Evolutionary conservation across 768 basidiomycete species (phyloP), one percentile per base, ranked within the genome.

Genomic region (Kwoniella sp.): DNA sequence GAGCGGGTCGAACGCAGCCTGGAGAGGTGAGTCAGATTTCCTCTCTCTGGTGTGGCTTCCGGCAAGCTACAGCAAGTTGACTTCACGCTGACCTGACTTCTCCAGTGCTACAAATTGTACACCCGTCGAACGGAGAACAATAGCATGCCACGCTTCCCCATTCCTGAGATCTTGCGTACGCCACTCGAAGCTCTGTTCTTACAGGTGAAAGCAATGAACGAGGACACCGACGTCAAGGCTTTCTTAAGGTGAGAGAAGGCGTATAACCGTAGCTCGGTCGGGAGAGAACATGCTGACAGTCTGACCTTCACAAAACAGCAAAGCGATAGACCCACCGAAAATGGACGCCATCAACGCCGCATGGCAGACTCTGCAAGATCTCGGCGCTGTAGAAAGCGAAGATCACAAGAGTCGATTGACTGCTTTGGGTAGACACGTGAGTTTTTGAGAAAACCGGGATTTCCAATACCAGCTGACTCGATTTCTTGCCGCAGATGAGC

Each of bases 51-150:
- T n/a, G n/a, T n/a, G n/a, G n/a, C n/a, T n/a, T n/a, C n/a, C n/a
- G n/a, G n/a, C 55, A n/a, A n/a, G n/a, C n/a, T n/a, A n/a, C 25
- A 29, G 28, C 22, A 11, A 29, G 52, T 37, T 65, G 22, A 51
- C 22, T 28, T 12, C n/a, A 47, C 28, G 55, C 45, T 61, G 28
- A 58, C 20, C 22, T 25, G 22, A 2, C 1, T 4, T 85, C 64
- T 87, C 89, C 20, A 86, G 61, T 96, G 93, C 81, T 96, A 89
- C 82, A 96, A 93, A 81, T 82, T 96, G 3, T 96, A 90, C 78
- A 92, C 91, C 0, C 84, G 86, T 55, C 85, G 84, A 73, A 88
- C 88, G 65, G 90, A 91, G 79, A 82, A 83, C 47, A 85, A 84
- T 47, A 87, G 71, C 53, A 81, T 93, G 89, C 82, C 81, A 1